Conservation (phyloP, 768 basidiomycete genomes). For the Phanerochaete carnosa region DNA sequence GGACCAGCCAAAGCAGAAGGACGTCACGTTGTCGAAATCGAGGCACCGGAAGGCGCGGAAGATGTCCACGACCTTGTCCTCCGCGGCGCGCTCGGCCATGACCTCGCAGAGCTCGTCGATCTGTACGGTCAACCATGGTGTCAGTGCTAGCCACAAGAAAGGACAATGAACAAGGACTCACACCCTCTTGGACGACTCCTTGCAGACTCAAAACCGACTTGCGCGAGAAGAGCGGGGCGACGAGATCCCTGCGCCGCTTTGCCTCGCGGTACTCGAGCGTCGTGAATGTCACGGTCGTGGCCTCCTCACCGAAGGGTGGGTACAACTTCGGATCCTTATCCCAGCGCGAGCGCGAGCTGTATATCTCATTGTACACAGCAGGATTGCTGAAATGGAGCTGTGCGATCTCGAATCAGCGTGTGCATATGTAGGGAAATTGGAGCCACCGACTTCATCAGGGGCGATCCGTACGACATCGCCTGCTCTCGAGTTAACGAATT, state of each 20-base stretch:
- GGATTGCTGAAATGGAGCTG: constrained; percentile 43
- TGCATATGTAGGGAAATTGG: background rate
- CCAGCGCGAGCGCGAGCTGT: constrained; percentile 27
- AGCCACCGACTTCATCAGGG: constrained; percentile 34
- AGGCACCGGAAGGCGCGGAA: constrained; percentile 40
- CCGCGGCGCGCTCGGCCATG: constrained; percentile 6
- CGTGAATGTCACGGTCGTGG: constrained; percentile 32
- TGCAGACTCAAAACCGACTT: constrained; percentile 36
- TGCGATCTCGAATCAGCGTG: background rate
- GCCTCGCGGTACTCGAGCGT: constrained; percentile 32
- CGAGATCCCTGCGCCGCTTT: constrained; percentile 28
- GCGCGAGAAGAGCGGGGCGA: constrained; percentile 37
- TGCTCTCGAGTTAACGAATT: constrained; percentile 5
- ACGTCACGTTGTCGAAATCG: constrained; percentile 41
- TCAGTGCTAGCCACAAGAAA: background rate
- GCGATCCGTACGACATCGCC: constrained; percentile 36
- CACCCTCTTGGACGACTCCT: constrained; percentile 29
- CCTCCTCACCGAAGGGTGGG: constrained; percentile 32
- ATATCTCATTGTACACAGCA: constrained; percentile 38
- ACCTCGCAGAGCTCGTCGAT: constrained; percentile 27
- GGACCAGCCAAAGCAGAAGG: constrained; percentile 37
- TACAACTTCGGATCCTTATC: constrained; percentile 39
- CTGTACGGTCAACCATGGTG: constrained; percentile 19
- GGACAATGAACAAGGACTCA: constrained; percentile 8
- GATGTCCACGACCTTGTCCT: constrained; percentile 29